Evolutionary conservation across 73 alveolate species (phyloP), one percentile per base, ranked within the genome.

Genomic region (Urostyla sp.): DNA sequence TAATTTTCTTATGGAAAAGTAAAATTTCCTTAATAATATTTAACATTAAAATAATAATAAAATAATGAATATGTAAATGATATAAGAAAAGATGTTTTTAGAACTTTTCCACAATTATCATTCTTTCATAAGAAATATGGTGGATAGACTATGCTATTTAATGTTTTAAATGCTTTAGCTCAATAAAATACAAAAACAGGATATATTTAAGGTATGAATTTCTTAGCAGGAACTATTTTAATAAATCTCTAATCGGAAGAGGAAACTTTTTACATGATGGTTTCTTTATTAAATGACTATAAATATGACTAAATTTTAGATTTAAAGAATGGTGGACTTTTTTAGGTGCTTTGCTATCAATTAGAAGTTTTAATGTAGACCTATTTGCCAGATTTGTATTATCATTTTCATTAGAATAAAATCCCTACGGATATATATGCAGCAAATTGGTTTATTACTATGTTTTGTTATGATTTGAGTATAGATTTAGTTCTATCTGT

Each of bases 201-300:
- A 3, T 84, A 84, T 49, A 67, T 75, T n/a, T 75, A 84, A 73
- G 92, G 92, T 0, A 84, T 84, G 92, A 84, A 84, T 51, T 84
- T 69, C 72, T 20, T 84, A 4, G 92, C 87, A 35, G 92, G 88
- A 13, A 60, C 88, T 16, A 48, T 84, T 37, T 37, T 73, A 28
- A 37, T 84, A 21, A 73, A 84, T 58, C 58, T 73, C 15, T 21
- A 84, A 28, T 60, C 49, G 21, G 82, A 63, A 21, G 92, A 84
- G 43, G 87, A 58, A 1, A 69, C 92, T 3, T 84, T 84, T 60
- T 84, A 84, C 84, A 75, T 84, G 83, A 49, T 84, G 82, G 50
- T 69, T 67, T 48, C 72, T 2, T 46, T 69, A 4, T 37, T 69
- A 4, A 45, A 69, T n/a, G 49, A 56, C 8, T 48, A 69, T 46